A percentile compares a stretch with the other conserved stretches of the same genome.
Conservation (phyloP, 176 grass and related monocot species). For the Tillandsia fasciculata region DNA sequence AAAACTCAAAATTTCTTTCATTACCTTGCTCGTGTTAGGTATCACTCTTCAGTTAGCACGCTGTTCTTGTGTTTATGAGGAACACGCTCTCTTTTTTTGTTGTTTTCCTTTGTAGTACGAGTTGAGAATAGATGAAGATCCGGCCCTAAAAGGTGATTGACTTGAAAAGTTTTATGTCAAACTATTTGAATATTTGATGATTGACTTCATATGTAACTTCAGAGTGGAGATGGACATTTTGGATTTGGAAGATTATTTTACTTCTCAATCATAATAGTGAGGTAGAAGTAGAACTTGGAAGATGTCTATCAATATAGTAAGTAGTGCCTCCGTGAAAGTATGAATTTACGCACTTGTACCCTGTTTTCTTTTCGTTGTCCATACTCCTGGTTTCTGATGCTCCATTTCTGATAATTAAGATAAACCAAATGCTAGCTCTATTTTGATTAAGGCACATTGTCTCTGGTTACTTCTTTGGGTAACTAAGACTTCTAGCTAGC, state of each 20-base stretch:
- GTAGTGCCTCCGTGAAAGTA: too few relatives aligned
- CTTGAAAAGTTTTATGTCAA: conserved; percentile 11
- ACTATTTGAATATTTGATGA: conserved; percentile 30
- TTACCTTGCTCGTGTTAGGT: too few relatives aligned
- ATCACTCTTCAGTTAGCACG: neutral
- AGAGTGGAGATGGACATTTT: neutral
- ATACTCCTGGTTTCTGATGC: too few relatives aligned
- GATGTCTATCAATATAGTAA: neutral
- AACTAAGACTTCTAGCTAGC: too few relatives aligned
- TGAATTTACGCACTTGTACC: too few relatives aligned
- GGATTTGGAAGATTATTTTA: neutral
- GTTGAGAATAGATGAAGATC: conserved; percentile 94
- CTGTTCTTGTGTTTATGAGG: neutral
- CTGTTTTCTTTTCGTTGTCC: too few relatives aligned
- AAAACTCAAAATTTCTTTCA: too few relatives aligned
- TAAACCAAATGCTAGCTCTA: too few relatives aligned
- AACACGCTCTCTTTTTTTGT: conserved; percentile 7
- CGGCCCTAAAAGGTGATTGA: conserved; percentile 65
- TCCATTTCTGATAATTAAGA: too few relatives aligned
- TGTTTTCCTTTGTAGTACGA: conserved; percentile 75
- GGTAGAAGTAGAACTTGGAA: neutral
- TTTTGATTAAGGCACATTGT: too few relatives aligned
- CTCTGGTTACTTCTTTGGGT: too few relatives aligned
- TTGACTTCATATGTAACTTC: neutral
- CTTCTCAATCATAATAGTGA: neutral